phyloP scores from a whole-genome alignment of 139 green algal genomes.

The Auxenochlorella pyrenoidosa region DNA sequence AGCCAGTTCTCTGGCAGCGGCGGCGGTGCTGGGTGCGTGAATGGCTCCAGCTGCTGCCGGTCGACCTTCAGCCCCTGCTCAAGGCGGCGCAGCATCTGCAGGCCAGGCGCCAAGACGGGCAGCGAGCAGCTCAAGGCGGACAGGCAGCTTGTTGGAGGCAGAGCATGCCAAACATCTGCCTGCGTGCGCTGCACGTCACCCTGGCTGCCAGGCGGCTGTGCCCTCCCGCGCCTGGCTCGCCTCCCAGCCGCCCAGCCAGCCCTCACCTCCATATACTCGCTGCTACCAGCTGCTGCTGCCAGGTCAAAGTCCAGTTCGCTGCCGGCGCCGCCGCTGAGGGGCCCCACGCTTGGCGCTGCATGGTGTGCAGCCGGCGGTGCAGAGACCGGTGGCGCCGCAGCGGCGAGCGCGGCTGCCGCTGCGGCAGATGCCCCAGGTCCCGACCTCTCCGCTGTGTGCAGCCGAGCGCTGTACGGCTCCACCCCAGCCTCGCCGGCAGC shows the following conservation, averaged over 20 bases:
- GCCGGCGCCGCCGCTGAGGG: background rate
- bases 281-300: background rate
- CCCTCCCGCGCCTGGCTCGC: background rate
- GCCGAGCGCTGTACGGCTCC: slow-evolving; percentile 18
- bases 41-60: background rate
- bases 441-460: background rate
- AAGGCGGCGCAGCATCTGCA: slow-evolving; percentile 25
- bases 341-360: background rate
- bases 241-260: background rate
- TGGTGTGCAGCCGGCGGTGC: background rate
- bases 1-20: slow-evolving; percentile 2
- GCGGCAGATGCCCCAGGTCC: background rate
- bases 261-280: slow-evolving; percentile 5
- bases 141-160: background rate
- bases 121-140: background rate
- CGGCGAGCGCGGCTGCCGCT: background rate
- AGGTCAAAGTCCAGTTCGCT: background rate
- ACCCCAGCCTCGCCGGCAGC: background rate
- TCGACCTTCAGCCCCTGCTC: background rate
- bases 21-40: background rate
- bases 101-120: too few relatives aligned
- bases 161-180: background rate
- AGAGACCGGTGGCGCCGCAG: background rate
- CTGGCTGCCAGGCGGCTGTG: background rate
- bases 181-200: background rate